These are phyloP conservation scores for Penicillium thymicola DNA, from an alignment of 2,329 filamentous ascomycete genomes.

Conservation along the genomic window DNA sequence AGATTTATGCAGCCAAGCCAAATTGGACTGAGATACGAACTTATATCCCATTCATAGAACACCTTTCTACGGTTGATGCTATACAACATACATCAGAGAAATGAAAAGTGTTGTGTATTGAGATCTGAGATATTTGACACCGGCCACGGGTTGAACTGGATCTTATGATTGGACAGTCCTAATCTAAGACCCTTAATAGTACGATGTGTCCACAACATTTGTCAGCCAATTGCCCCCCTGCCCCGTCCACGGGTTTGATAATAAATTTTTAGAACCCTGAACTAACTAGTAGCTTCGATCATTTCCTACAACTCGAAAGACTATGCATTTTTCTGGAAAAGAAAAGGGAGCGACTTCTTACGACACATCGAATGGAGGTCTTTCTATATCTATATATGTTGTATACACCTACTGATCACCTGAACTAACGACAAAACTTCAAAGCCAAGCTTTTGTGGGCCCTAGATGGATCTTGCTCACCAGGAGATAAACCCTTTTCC, in stretches of 20 bases:
- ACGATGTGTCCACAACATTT: background rate
- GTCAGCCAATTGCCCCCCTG: background rate
- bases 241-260: no score
- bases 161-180: background rate
- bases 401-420: background rate
- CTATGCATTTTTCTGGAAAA: background rate
- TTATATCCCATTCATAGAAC: background rate
- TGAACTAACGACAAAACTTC: background rate
- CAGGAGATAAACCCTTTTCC: background rate
- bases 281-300: no score
- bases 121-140: background rate
- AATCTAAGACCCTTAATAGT: background rate
- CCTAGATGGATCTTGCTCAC: background rate
- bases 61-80: background rate
- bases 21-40: background rate
- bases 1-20: background rate
- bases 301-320: no score
- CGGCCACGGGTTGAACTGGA: background rate
- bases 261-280: background rate
- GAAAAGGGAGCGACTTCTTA: background rate
- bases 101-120: background rate
- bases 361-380: background rate
- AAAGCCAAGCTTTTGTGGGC: background rate
- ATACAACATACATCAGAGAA: background rate
- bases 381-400: background rate